phyloP scores from a whole-genome alignment of 306 rosid genomes.

The Vicia sativa region DNA sequence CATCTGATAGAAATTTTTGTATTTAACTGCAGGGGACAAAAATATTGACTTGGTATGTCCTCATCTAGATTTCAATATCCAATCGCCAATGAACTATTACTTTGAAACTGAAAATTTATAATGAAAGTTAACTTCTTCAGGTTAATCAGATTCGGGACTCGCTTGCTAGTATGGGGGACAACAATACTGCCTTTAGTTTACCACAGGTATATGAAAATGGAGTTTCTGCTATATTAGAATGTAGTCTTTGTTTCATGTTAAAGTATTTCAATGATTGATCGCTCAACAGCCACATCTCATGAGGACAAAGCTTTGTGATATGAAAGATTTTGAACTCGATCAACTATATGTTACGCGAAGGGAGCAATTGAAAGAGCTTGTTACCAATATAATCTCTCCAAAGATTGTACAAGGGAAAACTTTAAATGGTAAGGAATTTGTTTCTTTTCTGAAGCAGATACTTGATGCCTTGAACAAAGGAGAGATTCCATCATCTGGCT shows the following conservation, averaged over 20 bases:
- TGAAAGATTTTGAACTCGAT: constrained; percentile 90
- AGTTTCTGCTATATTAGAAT: constrained; percentile 2
- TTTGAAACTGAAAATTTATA: constrained; percentile 31
- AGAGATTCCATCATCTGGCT: constrained; percentile 98
- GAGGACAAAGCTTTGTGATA: constrained; percentile 94
- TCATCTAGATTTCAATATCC: constrained; percentile 36
- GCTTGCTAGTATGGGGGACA: constrained; percentile 92
- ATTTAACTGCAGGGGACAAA: constrained; percentile 80
- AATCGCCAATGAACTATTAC: constrained; percentile 27
- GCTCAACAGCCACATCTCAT: constrained; percentile 85
- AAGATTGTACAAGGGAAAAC: constrained; percentile 86
- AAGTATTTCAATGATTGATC: constrained; percentile 3
- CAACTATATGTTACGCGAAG: constrained; percentile 70
- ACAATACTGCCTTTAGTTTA: constrained; percentile 92
- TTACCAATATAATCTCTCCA: constrained; percentile 76
- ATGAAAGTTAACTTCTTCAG: constrained; percentile 55
- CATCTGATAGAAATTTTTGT: constrained; percentile 43
- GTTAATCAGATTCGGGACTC: constrained; percentile 95
- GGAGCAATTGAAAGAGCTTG: constrained; percentile 80
- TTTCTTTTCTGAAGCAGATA: constrained; percentile 85
- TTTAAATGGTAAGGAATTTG: constrained; percentile 84
- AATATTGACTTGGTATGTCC: constrained; percentile 80
- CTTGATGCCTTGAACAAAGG: constrained; percentile 98
- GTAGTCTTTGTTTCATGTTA: neutral
- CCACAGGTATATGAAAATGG: constrained; percentile 99